Conservation (phyloP, 805 yeast species). For the Kuraishia molischiana region DNA sequence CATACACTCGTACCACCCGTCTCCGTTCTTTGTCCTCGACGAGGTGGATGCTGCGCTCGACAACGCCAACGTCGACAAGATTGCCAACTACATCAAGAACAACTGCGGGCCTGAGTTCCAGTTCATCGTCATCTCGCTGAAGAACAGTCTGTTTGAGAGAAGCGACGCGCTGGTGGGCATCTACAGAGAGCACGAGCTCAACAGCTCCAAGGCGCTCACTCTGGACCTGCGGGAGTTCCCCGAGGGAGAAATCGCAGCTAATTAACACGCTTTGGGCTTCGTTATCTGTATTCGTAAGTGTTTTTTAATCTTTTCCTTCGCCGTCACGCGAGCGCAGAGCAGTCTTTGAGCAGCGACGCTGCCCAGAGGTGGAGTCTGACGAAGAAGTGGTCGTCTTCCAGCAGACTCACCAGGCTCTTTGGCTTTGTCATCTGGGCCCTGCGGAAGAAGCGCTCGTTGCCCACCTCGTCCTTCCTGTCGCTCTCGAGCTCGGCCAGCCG, state of each 20-base stretch:
- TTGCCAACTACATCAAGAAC: slow-evolving; percentile 76
- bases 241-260: slow-evolving; percentile 11
- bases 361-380: slow-evolving; percentile 60
- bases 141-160: slow-evolving; percentile 76
- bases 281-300: too few species aligned
- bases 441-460: slow-evolving; percentile 45
- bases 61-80: slow-evolving; percentile 72
- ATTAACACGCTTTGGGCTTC: too few species aligned
- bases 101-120: slow-evolving; percentile 76
- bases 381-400: slow-evolving; percentile 43
- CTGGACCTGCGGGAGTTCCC: slow-evolving; percentile 61
- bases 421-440: slow-evolving; percentile 46
- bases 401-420: slow-evolving; percentile 41
- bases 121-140: slow-evolving; percentile 87
- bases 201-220: slow-evolving; percentile 65
- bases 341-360: slow-evolving; percentile 28
- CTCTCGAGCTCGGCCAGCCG: slow-evolving; percentile 17
- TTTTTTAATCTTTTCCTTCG: too few species aligned
- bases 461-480: slow-evolving; percentile 18
- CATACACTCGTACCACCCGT: slow-evolving; percentile 81
- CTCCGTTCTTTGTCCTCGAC: slow-evolving; percentile 92
- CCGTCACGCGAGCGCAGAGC: neutral
- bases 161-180: slow-evolving; percentile 92
- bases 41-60: slow-evolving; percentile 99
- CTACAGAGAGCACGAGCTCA: slow-evolving; percentile 68